Evolutionary conservation across 306 rosid species (phyloP), one percentile per base, ranked within the genome.

Genomic region (Sicyos edulis): DNA sequence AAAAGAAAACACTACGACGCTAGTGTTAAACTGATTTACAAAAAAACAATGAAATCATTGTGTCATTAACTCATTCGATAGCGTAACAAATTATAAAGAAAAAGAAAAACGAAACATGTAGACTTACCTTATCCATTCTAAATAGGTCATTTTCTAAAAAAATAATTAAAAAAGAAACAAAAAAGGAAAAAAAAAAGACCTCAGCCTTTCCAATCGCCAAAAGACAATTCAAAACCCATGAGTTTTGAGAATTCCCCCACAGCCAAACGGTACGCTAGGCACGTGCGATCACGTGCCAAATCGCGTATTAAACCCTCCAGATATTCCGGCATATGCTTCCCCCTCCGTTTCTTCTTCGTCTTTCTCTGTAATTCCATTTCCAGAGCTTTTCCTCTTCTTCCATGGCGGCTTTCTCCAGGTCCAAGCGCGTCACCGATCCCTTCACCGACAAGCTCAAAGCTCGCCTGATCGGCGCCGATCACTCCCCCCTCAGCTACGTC

Each of bases 371-470:
- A 37, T 47, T 47, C 51, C 4, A 11, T 47, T 47, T 12, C 14
- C 37, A 10, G n/a, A 10, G 51, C 15, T 47, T 47, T 47, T 47
- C 16, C 53, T 4, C 54, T 7, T 40, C 21, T 8, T 6, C 42
- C 37, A 84, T 81, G 84, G 81, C 73, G 71, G 80, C 11, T 32
- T 63, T 81, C 0, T 66, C 62, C 0, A 82, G 91, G 60, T 65
- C 78, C 29, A 92, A 89, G 72, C 79, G 87, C 26, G 87, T 89
- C 22, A 89, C 88, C 2, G 88, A 85, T 74, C 96, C 88, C 3
- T 85, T 92, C 13, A 78, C 83, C 62, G 97, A 87, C 6, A 80
- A 80, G 75, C 91, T 82, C 17, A 88, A 64, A 75, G 95, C 88
- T 4, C 89, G 86, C 1, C 87, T 92, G 29, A 78, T 84, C 16